Evolutionary conservation across 768 basidiomycete species (phyloP).

Genomic region (Psilocybe cyanescens): DNA sequence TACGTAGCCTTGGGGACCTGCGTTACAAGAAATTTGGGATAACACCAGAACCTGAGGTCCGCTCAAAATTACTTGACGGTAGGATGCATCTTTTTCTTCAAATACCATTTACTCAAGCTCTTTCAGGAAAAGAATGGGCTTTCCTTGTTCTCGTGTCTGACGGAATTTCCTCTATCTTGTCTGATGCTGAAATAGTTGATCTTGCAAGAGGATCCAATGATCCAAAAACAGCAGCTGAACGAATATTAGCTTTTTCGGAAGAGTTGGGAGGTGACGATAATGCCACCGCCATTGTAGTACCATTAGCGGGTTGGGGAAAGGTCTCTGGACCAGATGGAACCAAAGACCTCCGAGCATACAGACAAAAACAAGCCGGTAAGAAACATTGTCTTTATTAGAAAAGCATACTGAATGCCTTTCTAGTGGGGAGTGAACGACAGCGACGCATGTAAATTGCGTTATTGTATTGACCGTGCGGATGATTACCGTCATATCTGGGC

Average conservation of each 20-base stretch:
- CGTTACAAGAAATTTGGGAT: slow-evolving; percentile 90
- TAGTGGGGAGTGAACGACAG: slow-evolving; percentile 71
- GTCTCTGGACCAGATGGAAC: slow-evolving; percentile 82
- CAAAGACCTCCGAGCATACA: slow-evolving; percentile 80
- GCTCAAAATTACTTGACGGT: slow-evolving; percentile 79
- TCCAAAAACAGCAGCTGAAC: slow-evolving; percentile 81
- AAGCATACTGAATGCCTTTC: slow-evolving; percentile 1
- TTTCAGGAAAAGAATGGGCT: slow-evolving; percentile 78
- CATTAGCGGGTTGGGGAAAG: slow-evolving; percentile 90
- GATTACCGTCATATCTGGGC: slow-evolving; percentile 66
- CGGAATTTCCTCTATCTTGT: slow-evolving; percentile 88
- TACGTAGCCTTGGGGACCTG: slow-evolving; percentile 81
- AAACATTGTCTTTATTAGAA: slow-evolving; percentile 1
- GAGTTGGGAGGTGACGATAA: slow-evolving; percentile 92
- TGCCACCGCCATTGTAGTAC: slow-evolving; percentile 87
- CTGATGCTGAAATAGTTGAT: slow-evolving; percentile 94
- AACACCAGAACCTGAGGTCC: slow-evolving; percentile 91
- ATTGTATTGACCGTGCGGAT: slow-evolving; percentile 6
- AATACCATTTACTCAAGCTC: background rate
- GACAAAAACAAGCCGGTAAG: slow-evolving; percentile 66
- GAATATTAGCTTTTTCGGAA: slow-evolving; percentile 85
- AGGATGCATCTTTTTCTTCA: slow-evolving; percentile 13
- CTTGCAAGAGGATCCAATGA: slow-evolving; percentile 72
- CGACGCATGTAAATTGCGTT: slow-evolving; percentile 55
- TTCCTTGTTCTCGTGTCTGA: slow-evolving; percentile 92